These are phyloP conservation scores for Cubamyces lactineus DNA, from an alignment of 768 basidiomycete species.

Conservation along the genomic window DNA sequence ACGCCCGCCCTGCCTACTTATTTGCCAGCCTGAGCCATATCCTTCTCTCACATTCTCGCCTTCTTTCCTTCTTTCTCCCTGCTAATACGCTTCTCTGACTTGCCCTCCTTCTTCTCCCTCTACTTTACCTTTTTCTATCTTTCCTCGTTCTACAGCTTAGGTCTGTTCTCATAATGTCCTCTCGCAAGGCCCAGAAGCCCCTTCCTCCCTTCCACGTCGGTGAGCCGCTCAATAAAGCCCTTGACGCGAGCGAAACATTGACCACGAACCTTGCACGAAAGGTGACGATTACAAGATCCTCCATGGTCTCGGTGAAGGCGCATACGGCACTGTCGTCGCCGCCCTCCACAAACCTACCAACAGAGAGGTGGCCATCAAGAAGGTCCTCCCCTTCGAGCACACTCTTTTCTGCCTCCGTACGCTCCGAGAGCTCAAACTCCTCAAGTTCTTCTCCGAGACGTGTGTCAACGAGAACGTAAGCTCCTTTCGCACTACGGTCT, in stretches of 20 bases:
- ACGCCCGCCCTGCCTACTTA: slow-evolving; percentile 6
- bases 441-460: slow-evolving; percentile 80
- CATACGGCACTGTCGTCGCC: slow-evolving; percentile 89
- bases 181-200: slow-evolving; percentile 59
- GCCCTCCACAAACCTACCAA: slow-evolving; percentile 83
- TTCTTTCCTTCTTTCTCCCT: slow-evolving; percentile 15
- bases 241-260: neutral
- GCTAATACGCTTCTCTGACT: slow-evolving; percentile 24
- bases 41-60: slow-evolving; percentile 1
- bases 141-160: slow-evolving; percentile 30
- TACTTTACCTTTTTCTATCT: slow-evolving; percentile 26
- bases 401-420: slow-evolving; percentile 90
- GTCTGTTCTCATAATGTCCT: slow-evolving; percentile 41
- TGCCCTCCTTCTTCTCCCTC: slow-evolving; percentile 31
- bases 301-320: slow-evolving; percentile 80
- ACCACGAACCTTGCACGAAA: slow-evolving; percentile 31
- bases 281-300: slow-evolving; percentile 76
- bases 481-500: neutral
- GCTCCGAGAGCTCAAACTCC: slow-evolving; percentile 87
- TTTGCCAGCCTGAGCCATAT: neutral
- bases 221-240: slow-evolving; percentile 31
- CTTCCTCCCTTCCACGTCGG: slow-evolving; percentile 77
- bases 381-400: slow-evolving; percentile 93
- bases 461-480: slow-evolving; percentile 82
- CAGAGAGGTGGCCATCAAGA: slow-evolving; percentile 92